Percentiles rank a stretch among this genome's conserved stretches.
These are phyloP conservation scores for Aphanomyces invadans DNA, from an alignment of 352 stramenopile species.

Conservation along the genomic window DNA sequence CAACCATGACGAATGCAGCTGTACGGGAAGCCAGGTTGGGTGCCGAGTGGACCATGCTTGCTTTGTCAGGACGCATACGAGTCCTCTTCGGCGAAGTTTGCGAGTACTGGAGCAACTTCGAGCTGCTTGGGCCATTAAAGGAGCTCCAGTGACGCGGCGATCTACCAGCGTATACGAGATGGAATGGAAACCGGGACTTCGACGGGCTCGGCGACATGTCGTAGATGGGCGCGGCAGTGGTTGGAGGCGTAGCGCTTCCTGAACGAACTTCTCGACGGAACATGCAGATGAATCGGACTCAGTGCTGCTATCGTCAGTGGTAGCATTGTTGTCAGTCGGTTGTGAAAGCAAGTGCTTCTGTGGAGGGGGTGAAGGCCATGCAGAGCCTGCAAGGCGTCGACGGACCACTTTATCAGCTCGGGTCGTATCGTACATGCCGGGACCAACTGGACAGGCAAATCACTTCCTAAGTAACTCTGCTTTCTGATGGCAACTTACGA, in stretches of 20 bases:
- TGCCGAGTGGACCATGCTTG: background rate
- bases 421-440: background rate
- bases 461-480: background rate
- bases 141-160: background rate
- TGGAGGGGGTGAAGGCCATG: background rate
- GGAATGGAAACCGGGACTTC: slow-evolving; percentile 2
- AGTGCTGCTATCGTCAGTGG: background rate
- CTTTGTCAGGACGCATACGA: background rate
- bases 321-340: background rate
- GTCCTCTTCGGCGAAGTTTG: background rate
- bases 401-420: background rate
- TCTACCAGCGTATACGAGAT: slow-evolving; percentile 17
- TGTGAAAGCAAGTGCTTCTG: background rate
- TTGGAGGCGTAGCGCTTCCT: background rate
- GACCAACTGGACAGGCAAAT: background rate
- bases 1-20: background rate
- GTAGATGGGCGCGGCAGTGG: background rate
- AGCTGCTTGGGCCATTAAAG: slow-evolving; percentile 10
- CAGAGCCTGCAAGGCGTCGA: background rate
- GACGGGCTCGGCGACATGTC: background rate
- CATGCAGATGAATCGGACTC: background rate
- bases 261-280: slow-evolving; percentile 3
- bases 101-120: background rate
- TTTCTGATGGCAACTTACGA: too few species aligned
- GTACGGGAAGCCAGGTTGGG: background rate